Percentiles rank a stretch among this genome's conserved stretches.
phyloP scores from a whole-genome alignment of 1,139 yeast genomes.

The Debaryomyces udenii region DNA sequence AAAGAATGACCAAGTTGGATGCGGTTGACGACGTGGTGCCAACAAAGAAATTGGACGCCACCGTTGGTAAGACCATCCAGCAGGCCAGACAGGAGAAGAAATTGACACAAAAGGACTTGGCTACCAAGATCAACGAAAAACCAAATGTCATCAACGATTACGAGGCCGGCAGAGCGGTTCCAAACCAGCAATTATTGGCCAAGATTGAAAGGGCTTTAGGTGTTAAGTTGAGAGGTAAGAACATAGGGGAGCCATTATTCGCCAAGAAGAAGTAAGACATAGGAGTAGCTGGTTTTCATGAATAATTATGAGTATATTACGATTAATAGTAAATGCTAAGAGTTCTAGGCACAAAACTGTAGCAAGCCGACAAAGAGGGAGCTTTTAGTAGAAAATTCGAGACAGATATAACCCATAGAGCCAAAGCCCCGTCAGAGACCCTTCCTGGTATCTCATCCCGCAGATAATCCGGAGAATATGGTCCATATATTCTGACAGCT shows the following conservation, averaged over 20 bases:
- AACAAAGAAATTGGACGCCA: constrained; percentile 81
- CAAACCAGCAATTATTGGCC: constrained; percentile 91
- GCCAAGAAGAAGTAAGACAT: constrained; percentile 60
- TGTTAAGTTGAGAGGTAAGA: constrained; percentile 93
- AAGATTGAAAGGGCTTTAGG: constrained; percentile 95
- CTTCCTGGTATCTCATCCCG: too few relatives aligned
- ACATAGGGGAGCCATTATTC: constrained; percentile 88
- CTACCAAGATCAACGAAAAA: constrained; percentile 93
- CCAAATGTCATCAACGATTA: constrained; percentile 94
- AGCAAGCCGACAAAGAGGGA: too few relatives aligned
- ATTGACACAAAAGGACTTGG: constrained; percentile 92
- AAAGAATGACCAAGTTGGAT: constrained; percentile 89
- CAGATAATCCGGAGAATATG: too few relatives aligned
- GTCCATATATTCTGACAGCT: too few relatives aligned
- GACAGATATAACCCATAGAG: too few relatives aligned
- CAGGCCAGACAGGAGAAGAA: constrained; percentile 88
- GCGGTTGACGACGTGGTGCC: constrained; percentile 93
- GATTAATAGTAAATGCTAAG: constrained; percentile 8
- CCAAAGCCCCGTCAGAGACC: too few relatives aligned
- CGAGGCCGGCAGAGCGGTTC: constrained; percentile 96
- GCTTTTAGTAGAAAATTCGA: too few relatives aligned
- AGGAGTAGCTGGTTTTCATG: constrained; percentile 1
- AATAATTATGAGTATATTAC: constrained; percentile 5
- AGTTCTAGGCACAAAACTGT: neutral
- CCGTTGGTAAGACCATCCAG: constrained; percentile 86